Base-by-base conservation (phyloP, 2,329 filamentous ascomycete genomes). In the Epichloe amarillans region DNA sequence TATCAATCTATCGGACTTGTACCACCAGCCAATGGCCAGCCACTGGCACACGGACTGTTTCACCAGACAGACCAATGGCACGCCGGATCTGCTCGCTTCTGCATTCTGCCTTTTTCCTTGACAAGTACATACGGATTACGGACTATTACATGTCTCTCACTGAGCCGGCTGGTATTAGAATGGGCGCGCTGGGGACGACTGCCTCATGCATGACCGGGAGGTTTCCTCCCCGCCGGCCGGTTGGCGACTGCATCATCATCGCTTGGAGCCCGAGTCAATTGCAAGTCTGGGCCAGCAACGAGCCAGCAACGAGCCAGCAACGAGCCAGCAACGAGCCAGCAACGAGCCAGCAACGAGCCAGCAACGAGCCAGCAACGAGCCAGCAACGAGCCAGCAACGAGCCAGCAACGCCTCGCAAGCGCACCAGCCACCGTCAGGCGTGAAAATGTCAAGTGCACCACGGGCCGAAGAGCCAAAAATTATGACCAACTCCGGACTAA, bases 41-140 rank as follows among this genome's bases (percentile, higher is more conserved):
- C 26, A 17, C 38, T 47, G n/a, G 33, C 33, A 21, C 30, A 35
- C 26, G 15, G 12, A 35, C 8, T 33, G 26, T 46, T 17, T 40
- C 36, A 49, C 40, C 23, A 39, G 36, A 48, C 23, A 39, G 36
- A 48, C 50, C 50, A 51, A 51, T 51, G 40, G 41, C n/a, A 47
- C 26, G 19, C 14, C 46, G 35, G 7, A 19, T 19, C 19, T 26
- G 7, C 45, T 46, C 45, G 45, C 45, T 46, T 46, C 45, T 10
- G 17, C 19, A 37, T 23, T 46, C 19, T 17, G 44, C 7, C 8
- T 38, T 26, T 37, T 37, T 38, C 6, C 15, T n/a, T 38, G n/a
- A n/a, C 36, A 37, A 37, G 12, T 14, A 14, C 36, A 37, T 37
- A 37, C 15, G 26, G 26, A 10, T 10, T 11, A 3, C 19, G 19